A percentile compares a stretch with the other conserved stretches of the same genome.
These are phyloP conservation scores for Skeletonema menzelii DNA, from an alignment of 108 stramenopile genomes.

Conservation along the genomic window DNA sequence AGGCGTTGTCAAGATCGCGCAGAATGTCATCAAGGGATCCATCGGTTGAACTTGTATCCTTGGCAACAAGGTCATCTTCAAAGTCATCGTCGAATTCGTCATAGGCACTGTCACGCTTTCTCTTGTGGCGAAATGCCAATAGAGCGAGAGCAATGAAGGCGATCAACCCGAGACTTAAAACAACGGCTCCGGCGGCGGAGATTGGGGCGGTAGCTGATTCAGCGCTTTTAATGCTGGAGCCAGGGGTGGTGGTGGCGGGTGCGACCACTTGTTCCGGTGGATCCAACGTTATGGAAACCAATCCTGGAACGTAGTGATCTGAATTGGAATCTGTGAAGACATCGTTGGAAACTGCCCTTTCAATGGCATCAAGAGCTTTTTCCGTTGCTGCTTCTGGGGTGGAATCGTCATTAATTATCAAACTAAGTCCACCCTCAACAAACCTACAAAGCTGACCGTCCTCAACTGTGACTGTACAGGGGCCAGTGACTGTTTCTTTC, in stretches of 20 bases:
- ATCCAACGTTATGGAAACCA: not conserved
- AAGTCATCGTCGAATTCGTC: not conserved
- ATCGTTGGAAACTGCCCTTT: not conserved
- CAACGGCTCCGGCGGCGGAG: not conserved
- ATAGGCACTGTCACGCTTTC: not conserved
- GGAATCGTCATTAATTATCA: not conserved
- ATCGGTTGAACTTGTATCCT: not conserved
- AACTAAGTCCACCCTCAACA: not conserved
- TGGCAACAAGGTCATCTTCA: not conserved
- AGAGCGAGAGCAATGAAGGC: not conserved
- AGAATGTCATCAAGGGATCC: conserved; percentile 2
- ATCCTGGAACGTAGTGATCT: not conserved
- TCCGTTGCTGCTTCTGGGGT: not conserved
- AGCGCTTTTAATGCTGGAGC: not conserved
- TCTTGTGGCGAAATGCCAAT: not conserved
- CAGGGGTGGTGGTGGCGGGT: no score
- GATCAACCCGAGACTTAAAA: not conserved
- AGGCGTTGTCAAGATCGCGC: not conserved
- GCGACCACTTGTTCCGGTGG: not conserved
- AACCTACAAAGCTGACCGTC: not conserved
- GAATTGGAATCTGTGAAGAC: not conserved
- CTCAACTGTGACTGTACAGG: not conserved
- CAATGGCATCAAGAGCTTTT: not conserved
- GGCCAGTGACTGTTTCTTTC: not conserved
- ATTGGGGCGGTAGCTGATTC: not conserved